A percentile compares a stretch with the other conserved stretches of the same genome.
phyloP scores from a whole-genome alignment of 768 basidiomycete species.

The Megacollybia marginata region DNA sequence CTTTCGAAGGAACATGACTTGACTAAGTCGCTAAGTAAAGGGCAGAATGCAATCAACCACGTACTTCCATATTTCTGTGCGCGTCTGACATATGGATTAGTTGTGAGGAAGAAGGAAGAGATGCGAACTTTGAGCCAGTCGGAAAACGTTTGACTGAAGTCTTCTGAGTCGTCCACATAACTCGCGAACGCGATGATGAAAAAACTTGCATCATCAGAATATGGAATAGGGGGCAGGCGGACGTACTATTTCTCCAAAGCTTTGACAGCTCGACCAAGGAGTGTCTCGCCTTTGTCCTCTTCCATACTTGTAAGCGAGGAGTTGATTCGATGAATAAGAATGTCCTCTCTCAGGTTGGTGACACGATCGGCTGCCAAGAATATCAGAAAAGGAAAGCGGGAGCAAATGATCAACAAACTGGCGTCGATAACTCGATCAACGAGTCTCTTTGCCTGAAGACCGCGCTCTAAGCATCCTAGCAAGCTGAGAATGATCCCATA shows the following conservation, averaged over 20 bases:
- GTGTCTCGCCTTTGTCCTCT: slow-evolving; percentile 48
- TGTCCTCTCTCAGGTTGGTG: slow-evolving; percentile 84
- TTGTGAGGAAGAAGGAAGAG: not conserved
- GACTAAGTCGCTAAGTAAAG: slow-evolving; percentile 35
- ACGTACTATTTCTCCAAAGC: slow-evolving; percentile 88
- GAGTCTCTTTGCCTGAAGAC: slow-evolving; percentile 76
- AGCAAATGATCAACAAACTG: slow-evolving; percentile 21
- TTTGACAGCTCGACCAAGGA: slow-evolving; percentile 60
- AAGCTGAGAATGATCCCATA: slow-evolving; percentile 89
- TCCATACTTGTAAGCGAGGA: slow-evolving; percentile 80
- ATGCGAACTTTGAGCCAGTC: slow-evolving; percentile 73
- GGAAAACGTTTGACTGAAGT: slow-evolving; percentile 65
- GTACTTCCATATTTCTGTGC: slow-evolving; percentile 92
- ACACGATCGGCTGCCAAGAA: slow-evolving; percentile 73
- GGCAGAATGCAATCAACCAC: slow-evolving; percentile 15
- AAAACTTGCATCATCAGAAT: slow-evolving; percentile 45
- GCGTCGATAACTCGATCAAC: slow-evolving; percentile 89
- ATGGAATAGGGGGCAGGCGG: not conserved
- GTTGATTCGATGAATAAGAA: slow-evolving; percentile 73
- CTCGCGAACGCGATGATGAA: slow-evolving; percentile 92
- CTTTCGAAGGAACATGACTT: slow-evolving; percentile 80
- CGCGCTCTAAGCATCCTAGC: slow-evolving; percentile 87
- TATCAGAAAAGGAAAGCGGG: not conserved
- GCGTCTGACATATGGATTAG: slow-evolving; percentile 31
- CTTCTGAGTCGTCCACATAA: slow-evolving; percentile 63